phyloP scores from a whole-genome alignment of 768 basidiomycete species.

The Strobilomyces dryophilus region DNA sequence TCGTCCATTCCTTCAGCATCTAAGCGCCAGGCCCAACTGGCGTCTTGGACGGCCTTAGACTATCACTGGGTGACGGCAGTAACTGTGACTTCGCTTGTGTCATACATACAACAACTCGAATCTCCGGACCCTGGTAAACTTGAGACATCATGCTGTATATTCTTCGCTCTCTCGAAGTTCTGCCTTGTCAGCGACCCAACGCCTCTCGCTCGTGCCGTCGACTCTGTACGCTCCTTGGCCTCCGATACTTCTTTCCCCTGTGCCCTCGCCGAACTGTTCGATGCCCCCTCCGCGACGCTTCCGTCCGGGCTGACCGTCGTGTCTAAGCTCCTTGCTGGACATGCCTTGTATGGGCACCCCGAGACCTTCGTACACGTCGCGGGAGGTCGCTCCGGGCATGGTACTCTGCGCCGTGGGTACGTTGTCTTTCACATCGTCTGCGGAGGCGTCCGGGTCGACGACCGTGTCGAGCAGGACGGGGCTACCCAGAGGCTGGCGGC shows the following conservation, averaged over 20 bases:
- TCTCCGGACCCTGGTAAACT: too few species aligned
- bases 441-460: conserved; percentile 31
- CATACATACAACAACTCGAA: too few species aligned
- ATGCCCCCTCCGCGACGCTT: conserved; percentile 23
- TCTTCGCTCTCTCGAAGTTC: background rate
- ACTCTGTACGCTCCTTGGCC: too few species aligned
- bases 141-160: too few species aligned
- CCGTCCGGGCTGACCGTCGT: conserved; percentile 30
- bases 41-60: too few species aligned
- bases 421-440: conserved; percentile 10
- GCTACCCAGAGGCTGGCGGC: conserved; percentile 12
- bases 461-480: conserved; percentile 26
- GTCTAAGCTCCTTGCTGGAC: conserved; percentile 34
- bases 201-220: too few species aligned
- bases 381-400: conserved; percentile 32
- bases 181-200: conserved; percentile 4
- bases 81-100: too few species aligned
- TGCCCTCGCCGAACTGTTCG: conserved; percentile 14
- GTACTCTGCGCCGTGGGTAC: conserved; percentile 15
- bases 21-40: too few species aligned
- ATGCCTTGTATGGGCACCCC: conserved; percentile 31
- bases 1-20: too few species aligned
- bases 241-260: background rate
- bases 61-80: too few species aligned
- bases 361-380: conserved; percentile 28